Conservation (phyloP, 2,329 filamentous ascomycete species). For the Knufia petricola region DNA sequence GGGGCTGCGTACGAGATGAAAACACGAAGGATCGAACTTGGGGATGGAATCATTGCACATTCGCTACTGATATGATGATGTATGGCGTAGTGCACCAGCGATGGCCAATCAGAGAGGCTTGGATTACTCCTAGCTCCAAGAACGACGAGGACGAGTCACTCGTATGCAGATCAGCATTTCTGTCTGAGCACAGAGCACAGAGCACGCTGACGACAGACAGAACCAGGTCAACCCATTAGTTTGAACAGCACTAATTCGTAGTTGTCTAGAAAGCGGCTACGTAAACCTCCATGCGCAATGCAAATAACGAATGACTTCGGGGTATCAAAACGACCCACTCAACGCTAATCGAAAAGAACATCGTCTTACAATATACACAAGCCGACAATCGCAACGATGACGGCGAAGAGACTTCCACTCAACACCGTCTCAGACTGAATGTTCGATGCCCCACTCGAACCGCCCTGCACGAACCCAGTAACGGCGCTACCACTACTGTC, state of each 20-base stretch:
- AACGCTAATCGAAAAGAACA: too few relatives aligned
- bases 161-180: too few relatives aligned
- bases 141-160: neutral
- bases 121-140: neutral
- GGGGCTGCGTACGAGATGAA: too few relatives aligned
- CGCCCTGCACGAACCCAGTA: constrained; percentile 23
- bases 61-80: too few relatives aligned
- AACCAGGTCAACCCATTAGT: neutral
- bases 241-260: constrained; percentile 3
- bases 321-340: too few relatives aligned
- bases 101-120: too few relatives aligned
- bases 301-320: too few relatives aligned
- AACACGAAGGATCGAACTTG: too few relatives aligned
- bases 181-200: too few relatives aligned
- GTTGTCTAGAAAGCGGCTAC: neutral
- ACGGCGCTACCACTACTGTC: constrained; percentile 17
- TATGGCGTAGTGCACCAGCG: too few relatives aligned
- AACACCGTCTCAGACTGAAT: constrained; percentile 26
- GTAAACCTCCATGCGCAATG: too few relatives aligned
- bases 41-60: too few relatives aligned
- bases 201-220: neutral
- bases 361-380: constrained; percentile 37
- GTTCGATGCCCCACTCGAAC: constrained; percentile 13
- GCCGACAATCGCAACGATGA: constrained; percentile 37
- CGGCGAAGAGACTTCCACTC: constrained; percentile 38